Conservation (phyloP, 176 grass and related monocot genomes). For the Rhynchospora breviuscula region DNA sequence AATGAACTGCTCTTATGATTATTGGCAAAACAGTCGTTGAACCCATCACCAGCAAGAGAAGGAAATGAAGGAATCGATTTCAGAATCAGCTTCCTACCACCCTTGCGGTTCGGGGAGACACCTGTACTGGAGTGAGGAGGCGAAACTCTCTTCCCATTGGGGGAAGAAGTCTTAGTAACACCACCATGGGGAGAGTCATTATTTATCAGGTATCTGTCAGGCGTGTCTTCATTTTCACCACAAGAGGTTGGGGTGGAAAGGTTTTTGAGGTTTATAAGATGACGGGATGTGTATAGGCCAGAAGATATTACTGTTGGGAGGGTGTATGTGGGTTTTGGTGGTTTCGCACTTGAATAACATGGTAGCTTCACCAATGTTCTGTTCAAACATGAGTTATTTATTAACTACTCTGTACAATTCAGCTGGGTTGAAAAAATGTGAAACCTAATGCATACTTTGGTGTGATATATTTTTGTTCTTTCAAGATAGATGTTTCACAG, state of each 20-base stretch:
- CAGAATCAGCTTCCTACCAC: conserved; percentile 79
- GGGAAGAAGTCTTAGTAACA: conserved; percentile 62
- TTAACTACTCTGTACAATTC: not conserved
- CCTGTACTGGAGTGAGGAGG: conserved; percentile 53
- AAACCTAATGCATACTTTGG: not conserved
- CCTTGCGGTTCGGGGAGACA: conserved; percentile 61
- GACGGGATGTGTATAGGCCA: conserved; percentile 38
- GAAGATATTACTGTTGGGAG: conserved; percentile 45
- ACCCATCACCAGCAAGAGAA: conserved; percentile 46
- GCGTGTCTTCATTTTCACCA: conserved; percentile 42
- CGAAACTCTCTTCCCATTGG: conserved; percentile 87
- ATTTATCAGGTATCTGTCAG: conserved; percentile 34
- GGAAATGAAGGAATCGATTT: conserved; percentile 94
- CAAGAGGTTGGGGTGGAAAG: conserved; percentile 24
- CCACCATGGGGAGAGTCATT: conserved; percentile 35
- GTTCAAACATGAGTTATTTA: conserved; percentile 19
- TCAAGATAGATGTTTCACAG: not conserved
- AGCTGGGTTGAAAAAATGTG: not conserved
- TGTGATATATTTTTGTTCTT: not conserved
- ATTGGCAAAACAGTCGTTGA: conserved; percentile 26
- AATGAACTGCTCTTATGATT: conserved; percentile 34
- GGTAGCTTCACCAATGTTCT: conserved; percentile 57
- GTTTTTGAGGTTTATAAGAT: conserved; percentile 27
- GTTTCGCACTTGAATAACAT: conserved; percentile 72
- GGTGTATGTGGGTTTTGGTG: conserved; percentile 49